These are phyloP conservation scores for Petunia hybrid DNA, from an alignment of 305 asterid species.

Conservation along the genomic window DNA sequence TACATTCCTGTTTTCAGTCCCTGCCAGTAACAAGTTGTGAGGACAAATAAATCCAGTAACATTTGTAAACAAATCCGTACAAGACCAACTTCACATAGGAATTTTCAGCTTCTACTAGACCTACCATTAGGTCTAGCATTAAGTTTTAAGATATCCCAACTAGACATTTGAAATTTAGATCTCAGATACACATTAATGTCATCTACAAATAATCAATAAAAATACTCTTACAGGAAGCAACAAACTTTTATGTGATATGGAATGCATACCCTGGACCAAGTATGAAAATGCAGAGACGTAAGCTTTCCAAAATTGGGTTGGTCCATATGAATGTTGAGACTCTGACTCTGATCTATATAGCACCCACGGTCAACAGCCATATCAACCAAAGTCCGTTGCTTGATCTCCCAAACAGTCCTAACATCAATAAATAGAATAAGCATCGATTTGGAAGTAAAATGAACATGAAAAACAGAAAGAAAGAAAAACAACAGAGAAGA, in stretches of 20 bases:
- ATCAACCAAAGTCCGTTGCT: conserved; percentile 76
- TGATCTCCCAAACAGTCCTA: conserved; percentile 98
- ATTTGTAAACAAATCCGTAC: neutral
- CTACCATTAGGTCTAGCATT: neutral
- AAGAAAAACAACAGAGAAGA: neutral
- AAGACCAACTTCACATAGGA: neutral
- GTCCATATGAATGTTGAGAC: conserved; percentile 95
- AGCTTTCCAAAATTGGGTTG: conserved; percentile 88
- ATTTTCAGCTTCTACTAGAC: neutral
- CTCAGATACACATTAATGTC: neutral
- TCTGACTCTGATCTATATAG: conserved; percentile 91
- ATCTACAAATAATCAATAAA: neutral
- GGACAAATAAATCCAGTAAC: neutral
- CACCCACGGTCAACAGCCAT: conserved; percentile 99
- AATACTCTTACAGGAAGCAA: neutral
- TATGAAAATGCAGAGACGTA: conserved; percentile 83
- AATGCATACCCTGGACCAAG: conserved; percentile 74
- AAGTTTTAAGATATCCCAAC: neutral
- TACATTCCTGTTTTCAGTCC: conserved; percentile 98
- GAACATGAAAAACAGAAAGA: neutral
- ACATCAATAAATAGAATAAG: neutral
- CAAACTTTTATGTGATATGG: neutral
- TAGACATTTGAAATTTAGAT: neutral
- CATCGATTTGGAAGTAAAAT: neutral
- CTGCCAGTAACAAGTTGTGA: conserved; percentile 41